phyloP scores from a whole-genome alignment of 2,329 filamentous ascomycete genomes.

The Phyllosticta citriasiana region DNA sequence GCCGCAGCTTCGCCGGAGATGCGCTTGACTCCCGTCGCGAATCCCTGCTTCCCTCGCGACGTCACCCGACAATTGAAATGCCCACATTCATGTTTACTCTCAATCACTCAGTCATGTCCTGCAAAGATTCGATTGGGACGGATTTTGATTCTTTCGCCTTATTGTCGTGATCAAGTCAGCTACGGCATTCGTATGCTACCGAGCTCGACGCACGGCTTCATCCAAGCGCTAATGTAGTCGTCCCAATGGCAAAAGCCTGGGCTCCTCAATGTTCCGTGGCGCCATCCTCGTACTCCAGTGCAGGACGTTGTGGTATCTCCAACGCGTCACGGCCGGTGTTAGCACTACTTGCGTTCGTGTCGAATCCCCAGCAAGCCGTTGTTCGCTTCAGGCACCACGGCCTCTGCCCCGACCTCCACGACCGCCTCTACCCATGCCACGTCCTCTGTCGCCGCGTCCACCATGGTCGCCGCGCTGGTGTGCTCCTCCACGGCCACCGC shows the following conservation, averaged over 20 bases:
- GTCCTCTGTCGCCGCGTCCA: constrained; percentile 38
- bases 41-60: neutral
- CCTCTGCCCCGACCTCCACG: constrained; percentile 44
- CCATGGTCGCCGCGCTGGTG: constrained; percentile 46
- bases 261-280: neutral
- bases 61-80: neutral
- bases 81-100: too few relatives aligned
- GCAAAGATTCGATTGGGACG: neutral
- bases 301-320: neutral
- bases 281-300: neutral
- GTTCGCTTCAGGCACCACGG: constrained; percentile 28
- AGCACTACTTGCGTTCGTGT: neutral
- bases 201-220: neutral
- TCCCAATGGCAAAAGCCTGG: neutral
- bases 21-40: neutral
- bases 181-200: neutral
- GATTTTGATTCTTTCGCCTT: neutral
- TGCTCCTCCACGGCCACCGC: constrained; percentile 57
- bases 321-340: neutral
- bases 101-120: too few relatives aligned
- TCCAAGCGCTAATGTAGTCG: neutral
- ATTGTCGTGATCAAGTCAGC: neutral
- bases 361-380: neutral
- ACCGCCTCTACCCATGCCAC: constrained; percentile 37
- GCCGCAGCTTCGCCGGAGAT: neutral